Base-by-base conservation (phyloP, 2,329 filamentous ascomycete species). In the Scedosporium aurantiacum region DNA sequence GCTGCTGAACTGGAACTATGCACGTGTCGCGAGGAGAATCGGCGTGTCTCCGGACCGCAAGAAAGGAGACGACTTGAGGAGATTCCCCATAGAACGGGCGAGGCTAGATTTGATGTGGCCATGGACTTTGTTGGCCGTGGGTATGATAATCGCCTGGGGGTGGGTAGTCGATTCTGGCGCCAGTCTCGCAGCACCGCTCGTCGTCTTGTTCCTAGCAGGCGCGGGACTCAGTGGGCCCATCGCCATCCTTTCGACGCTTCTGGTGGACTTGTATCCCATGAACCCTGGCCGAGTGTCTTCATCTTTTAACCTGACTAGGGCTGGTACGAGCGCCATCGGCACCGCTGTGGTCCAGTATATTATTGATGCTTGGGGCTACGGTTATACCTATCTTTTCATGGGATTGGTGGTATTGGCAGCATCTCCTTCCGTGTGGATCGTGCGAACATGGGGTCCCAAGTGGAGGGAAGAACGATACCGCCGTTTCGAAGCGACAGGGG, bases 1-100 rank as follows among this genome's bases (percentile, higher is more conserved):
- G 2, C 65, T 84, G 1, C 78, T 89, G 41, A 88, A 90, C 70
- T 80, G 79, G 73, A 90, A 89, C 69, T 91, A 85, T 69, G 77
- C 79, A 1, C 81, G 86, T 1, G 79, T 87, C 62, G 85, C 86
- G 12, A 69, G 71, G 8, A 75, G 72, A 4, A 70, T 82, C 0
- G 81, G 81, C 8, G 72, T 88, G 8, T 68, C 76, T 0, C 77
- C 86, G 60, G 79, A 79, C 61, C 78, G 77, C 65, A 80, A 75
- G 57, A 79, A 80, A 8, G 79, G 80, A 64, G 74, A 75, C 37
- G 77, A 82, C 63, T 70, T 83, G 12, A 66, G 71, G 0, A 64
- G 70, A 0, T 82, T 83, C 41, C 79, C 81, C 1, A 77, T 84
- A 8, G 81, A 84, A 66, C 71, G 72, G 2, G 80, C 76, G 0